Evolutionary conservation across 2,329 filamentous ascomycete species (phyloP), one percentile per base, ranked within the genome.

Genomic region (Gremmenia infestans): DNA sequence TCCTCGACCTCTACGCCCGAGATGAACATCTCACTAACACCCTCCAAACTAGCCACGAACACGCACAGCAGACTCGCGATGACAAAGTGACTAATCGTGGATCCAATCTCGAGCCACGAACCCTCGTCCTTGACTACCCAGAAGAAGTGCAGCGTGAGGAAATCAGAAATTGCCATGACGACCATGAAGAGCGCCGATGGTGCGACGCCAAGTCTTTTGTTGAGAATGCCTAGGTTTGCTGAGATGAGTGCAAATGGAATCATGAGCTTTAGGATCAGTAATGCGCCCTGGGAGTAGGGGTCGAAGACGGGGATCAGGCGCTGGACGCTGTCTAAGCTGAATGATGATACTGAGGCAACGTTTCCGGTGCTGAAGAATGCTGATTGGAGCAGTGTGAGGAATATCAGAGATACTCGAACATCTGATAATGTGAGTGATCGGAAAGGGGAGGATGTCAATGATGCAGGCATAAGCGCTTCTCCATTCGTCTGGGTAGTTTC

Each of bases 361-460:
- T 99, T 99, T 61, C 94, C 94, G 0, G 93, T 97, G 74, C 87
- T 90, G 80, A 97, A 99, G 73, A 99, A 99, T 51, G 88, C 94
- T 3, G 92, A 93, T 72, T 99, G 94, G 5, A 99, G 81, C 40
- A 99, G 82, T 63, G 91, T 91, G 72, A 99, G 87, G 79, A 97
- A 97, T 78, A 97, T 97, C 6, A 99, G 81, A 1, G 91, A 88
- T 37, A 96, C 87, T 39, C 95, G 88, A 4, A 87, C 84, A 70
- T 99, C 94, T n/a, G 88, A 81, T 5, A 97, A 78, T 1, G 81
- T 85, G 49, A 97, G 79, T 0, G 88, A 78, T 43, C 93, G 87
- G 61, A 65, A 72, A 25, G 60, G 62, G 3, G 65, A 66, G 35
- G 65, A 66, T 22, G 59, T 55, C n/a, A 63, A 57, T 8, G 64